Evolutionary conservation across 2,329 filamentous ascomycete genomes (phyloP).

Genomic region (Helicocarpus griseus): DNA sequence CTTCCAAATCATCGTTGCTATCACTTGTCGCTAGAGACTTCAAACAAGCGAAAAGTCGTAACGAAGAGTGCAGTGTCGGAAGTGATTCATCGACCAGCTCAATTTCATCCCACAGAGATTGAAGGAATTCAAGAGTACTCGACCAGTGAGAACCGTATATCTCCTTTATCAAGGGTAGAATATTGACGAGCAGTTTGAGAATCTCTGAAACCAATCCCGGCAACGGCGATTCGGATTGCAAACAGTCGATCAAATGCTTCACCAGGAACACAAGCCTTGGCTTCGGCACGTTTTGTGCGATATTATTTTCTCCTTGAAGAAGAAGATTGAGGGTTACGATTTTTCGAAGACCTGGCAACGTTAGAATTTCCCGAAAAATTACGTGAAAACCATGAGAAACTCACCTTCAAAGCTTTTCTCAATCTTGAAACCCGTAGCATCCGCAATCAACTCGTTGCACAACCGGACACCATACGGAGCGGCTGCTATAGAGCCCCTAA

Average conservation of each 20-base stretch:
- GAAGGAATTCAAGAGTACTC: slow-evolving; percentile 50
- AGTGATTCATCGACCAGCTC: slow-evolving; percentile 42
- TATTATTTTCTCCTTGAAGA: slow-evolving; percentile 38
- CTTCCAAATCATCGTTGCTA: slow-evolving; percentile 75
- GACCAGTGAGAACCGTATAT: slow-evolving; percentile 88
- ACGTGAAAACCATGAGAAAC: slow-evolving; percentile 3
- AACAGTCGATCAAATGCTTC: slow-evolving; percentile 65
- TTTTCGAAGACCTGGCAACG: slow-evolving; percentile 34
- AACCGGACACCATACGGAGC: slow-evolving; percentile 41
- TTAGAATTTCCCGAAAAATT: slow-evolving; percentile 11
- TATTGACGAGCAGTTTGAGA: slow-evolving; percentile 36
- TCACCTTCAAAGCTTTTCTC: slow-evolving; percentile 34
- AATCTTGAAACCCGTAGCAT: slow-evolving; percentile 47
- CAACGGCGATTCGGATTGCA: slow-evolving; percentile 49
- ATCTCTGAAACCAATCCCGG: slow-evolving; percentile 28
- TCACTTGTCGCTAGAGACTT: slow-evolving; percentile 48
- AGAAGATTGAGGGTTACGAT: slow-evolving; percentile 48
- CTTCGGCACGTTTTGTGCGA: slow-evolving; percentile 35
- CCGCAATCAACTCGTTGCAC: slow-evolving; percentile 52
- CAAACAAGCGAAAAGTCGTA: slow-evolving; percentile 59
- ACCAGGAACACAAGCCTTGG: slow-evolving; percentile 74
- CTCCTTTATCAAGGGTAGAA: slow-evolving; percentile 66
- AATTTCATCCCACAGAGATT: slow-evolving; percentile 47
- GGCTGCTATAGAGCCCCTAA: slow-evolving; percentile 39
- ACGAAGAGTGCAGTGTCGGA: slow-evolving; percentile 59